phyloP scores from a whole-genome alignment of 768 basidiomycete genomes.

The Leccinum longicurvipes region DNA sequence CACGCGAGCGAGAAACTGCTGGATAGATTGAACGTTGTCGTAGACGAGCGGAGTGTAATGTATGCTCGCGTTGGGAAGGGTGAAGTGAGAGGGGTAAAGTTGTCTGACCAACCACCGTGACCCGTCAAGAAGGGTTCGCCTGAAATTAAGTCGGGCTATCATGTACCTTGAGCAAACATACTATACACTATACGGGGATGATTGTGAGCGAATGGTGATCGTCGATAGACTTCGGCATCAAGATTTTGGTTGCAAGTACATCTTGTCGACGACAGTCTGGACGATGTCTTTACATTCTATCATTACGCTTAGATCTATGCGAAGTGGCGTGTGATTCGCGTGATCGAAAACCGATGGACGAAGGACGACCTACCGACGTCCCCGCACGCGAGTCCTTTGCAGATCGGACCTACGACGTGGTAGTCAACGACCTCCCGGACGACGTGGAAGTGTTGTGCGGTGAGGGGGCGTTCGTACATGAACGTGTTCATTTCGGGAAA shows the following conservation, averaged over 20 bases:
- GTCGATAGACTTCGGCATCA: neutral
- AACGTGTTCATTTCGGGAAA: conserved; percentile 99
- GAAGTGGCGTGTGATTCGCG: neutral
- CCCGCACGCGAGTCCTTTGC: conserved; percentile 86
- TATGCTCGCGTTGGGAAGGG: conserved; percentile 24
- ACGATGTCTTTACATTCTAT: conserved; percentile 93
- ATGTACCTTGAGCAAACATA: neutral
- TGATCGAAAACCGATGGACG: neutral
- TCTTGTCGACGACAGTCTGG: conserved; percentile 59
- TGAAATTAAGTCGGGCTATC: neutral
- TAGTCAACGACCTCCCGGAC: conserved; percentile 78
- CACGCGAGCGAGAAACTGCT: conserved; percentile 51
- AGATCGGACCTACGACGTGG: conserved; percentile 80
- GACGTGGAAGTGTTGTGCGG: conserved; percentile 74
- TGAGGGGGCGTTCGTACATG: conserved; percentile 96
- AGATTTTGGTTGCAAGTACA: conserved; percentile 28
- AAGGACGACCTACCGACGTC: conserved; percentile 69
- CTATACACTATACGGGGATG: neutral
- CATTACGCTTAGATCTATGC: conserved; percentile 87
- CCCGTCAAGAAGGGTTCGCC: neutral
- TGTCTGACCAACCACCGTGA: conserved; percentile 23
- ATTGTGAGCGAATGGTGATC: too few species aligned
- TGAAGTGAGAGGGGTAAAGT: conserved; percentile 20
- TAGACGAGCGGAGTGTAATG: conserved; percentile 31
- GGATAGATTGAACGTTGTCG: conserved; percentile 49